Base-by-base conservation (phyloP, 768 basidiomycete species). In the Pleurotus salmoneostramineus region DNA sequence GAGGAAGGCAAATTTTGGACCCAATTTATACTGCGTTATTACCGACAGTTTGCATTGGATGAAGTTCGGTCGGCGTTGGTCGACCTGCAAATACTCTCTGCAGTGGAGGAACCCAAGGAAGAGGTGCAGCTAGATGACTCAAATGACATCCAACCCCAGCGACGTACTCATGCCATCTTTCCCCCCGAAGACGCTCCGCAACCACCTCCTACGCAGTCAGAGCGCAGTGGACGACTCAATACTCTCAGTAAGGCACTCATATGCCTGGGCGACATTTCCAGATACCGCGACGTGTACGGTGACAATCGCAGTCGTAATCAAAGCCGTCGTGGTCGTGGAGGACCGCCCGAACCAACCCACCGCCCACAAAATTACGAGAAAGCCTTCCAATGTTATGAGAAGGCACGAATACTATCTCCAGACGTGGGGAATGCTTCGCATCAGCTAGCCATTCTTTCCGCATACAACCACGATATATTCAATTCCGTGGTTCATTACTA, bases 1-100 rank as follows among this genome's bases (percentile, higher is more conserved):
- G 86, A 89, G 34, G 96, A 99, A 70, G 92, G 95, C 68, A 88
- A 86, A 64, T 97, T 96, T 71, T 99, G 95, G 89, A 83, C 81
- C 32, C 83, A 87, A 59, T 79, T 98, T 15, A 78, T 95, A 46
- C 74, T 85, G 49, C 83, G 94, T 36, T 76, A 95, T 61, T 85
- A 86, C 47, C 82, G 86, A 57, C 78, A 86, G 6, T 93, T 91
- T 60, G 79, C 71, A 4, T 77, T 95, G n/a, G 76, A 81, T 40
- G 85, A 90, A 63, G 87, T 85, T 1, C 74, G 78, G 7, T 71
- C 82, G 4, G 74, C 81, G 31, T 79, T 95, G 36, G 67, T 77
- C 14, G 68, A 77, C 5, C 82, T 94, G 5, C 82, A 80, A 6
- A 81, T 93, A 55, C 59, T 79, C 34, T 58, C 72, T 3, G 72